Evolutionary conservation across 495 filamentous ascomycete genomes (phyloP), one percentile per base, ranked within the genome.

Genomic region (Venustampulla echinocandica): DNA sequence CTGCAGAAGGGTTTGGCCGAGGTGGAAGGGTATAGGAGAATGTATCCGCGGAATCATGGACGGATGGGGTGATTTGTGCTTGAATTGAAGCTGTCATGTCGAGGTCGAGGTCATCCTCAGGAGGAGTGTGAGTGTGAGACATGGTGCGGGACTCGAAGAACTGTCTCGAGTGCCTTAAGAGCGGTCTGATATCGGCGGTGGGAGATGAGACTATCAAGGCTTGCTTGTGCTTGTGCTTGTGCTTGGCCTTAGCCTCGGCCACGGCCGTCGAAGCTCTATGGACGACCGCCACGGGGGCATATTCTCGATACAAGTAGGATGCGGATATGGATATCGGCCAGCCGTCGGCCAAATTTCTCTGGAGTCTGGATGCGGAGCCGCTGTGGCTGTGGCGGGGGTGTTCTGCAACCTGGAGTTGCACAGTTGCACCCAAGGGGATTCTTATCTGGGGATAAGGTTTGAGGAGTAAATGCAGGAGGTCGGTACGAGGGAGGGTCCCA

Each of bases 1-100:
- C 74, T 42, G 64, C 61, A 7, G 70, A 68, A 28, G 74, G 72
- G 42, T 67, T 56, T 2, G 74, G 74, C 19, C 69, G 72, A 10
- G 73, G 72, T 28, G 71, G 72, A 1, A 60, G 46, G n/a, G 42
- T 36, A 23, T 49, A 49, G 33, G 43, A 27, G 44, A 57, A 57
- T 1, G 54, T 36, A 30, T 58, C 51, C 10, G 37, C 44, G 14
- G 51, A 49, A 17, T 58, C 54, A 25, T 57, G 54, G 18, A 54
- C 42, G 34, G 24, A 45, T 15, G 42, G 43, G 23, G 39, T 30
- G 36, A 13, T 39, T 32, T 55, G 30, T 0, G 43, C 15, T 18
- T 40, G 7, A n/a, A n/a, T 15, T 11, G 52, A 45, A 15, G 17
- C 15, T 14, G 15, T 30, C 15, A 19, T 38, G 30, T 33, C 11